Evolutionary conservation across 768 basidiomycete species (phyloP).

Genomic region (Kwoniella europaea): DNA sequence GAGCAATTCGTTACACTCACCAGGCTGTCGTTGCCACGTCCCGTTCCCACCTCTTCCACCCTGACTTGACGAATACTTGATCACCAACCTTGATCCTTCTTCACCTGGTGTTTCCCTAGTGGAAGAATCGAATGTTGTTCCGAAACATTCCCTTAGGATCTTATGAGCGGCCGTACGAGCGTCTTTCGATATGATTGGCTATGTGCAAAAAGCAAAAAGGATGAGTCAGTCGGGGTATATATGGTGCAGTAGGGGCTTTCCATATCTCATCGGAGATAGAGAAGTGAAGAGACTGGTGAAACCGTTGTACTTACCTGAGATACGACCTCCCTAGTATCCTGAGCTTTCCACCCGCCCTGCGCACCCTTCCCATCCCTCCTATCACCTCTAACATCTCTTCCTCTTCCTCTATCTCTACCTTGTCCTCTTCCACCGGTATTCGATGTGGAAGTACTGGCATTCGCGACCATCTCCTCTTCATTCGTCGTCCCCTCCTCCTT

Average conservation of each 20-base stretch:
- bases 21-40: slow-evolving; percentile 2
- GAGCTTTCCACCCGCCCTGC: slow-evolving; percentile 42
- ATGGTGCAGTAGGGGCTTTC: background rate
- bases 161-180: slow-evolving; percentile 82
- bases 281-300: background rate
- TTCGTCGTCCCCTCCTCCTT: slow-evolving; percentile 42
- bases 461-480: slow-evolving; percentile 13
- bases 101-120: slow-evolving; percentile 63
- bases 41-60: background rate
- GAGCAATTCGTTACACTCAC: too few species aligned
- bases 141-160: slow-evolving; percentile 76
- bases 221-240: too few species aligned
- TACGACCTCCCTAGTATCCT: slow-evolving; percentile 74
- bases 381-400: slow-evolving; percentile 40
- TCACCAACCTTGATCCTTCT: slow-evolving; percentile 74
- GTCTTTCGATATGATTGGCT: slow-evolving; percentile 84
- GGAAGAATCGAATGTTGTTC: slow-evolving; percentile 81
- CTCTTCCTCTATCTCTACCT: slow-evolving; percentile 54
- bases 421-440: slow-evolving; percentile 36
- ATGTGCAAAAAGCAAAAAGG: slow-evolving; percentile 1
- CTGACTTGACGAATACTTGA: slow-evolving; percentile 68
- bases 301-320: slow-evolving; percentile 70
- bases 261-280: too few species aligned
- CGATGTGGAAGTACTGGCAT: background rate
- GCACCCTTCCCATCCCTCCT: slow-evolving; percentile 42